phyloP scores from a whole-genome alignment of 2,329 filamentous ascomycete species.

The Ophiostoma sp. region DNA sequence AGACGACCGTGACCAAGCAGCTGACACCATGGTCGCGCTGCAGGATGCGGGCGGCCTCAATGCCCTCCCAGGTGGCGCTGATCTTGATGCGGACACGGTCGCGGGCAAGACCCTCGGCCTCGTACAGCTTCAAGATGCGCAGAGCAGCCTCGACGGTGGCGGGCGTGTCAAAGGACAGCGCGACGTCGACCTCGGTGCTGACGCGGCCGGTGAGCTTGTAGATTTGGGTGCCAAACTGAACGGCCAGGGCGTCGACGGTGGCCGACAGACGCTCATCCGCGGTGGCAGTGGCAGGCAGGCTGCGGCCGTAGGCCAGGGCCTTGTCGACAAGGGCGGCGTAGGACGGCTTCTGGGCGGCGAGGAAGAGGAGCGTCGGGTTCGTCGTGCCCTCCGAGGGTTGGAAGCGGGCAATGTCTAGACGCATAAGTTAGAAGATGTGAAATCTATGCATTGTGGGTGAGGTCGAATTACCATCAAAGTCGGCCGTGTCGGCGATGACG shows the following conservation, averaged over 20 bases:
- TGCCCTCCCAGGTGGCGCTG: constrained; percentile 77
- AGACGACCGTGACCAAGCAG: constrained; percentile 74
- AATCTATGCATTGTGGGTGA: neutral
- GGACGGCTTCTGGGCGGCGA: constrained; percentile 73
- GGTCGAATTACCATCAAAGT: constrained; percentile 22
- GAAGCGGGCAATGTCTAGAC: constrained; percentile 70
- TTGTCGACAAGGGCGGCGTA: constrained; percentile 69
- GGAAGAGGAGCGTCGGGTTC: constrained; percentile 76
- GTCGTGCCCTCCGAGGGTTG: constrained; percentile 80
- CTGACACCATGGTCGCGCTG: constrained; percentile 67
- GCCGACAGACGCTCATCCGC: constrained; percentile 68
- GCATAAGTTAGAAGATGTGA: neutral
- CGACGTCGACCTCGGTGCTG: constrained; percentile 74
- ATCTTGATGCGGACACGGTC: constrained; percentile 76
- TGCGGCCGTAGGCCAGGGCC: constrained; percentile 69
- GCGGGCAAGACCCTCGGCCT: constrained; percentile 68
- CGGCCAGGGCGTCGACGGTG: constrained; percentile 69
- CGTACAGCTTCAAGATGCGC: constrained; percentile 74
- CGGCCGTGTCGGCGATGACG: constrained; percentile 24
- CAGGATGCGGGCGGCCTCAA: constrained; percentile 72
- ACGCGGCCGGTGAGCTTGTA: constrained; percentile 74
- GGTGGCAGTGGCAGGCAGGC: constrained; percentile 38
- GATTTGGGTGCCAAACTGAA: constrained; percentile 77
- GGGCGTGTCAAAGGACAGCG: constrained; percentile 72
- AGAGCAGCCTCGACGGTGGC: constrained; percentile 71